A percentile compares a stretch with the other conserved stretches of the same genome.
phyloP scores from a whole-genome alignment of 1,284 basidiomycete species.

The Cerrena zonata region DNA sequence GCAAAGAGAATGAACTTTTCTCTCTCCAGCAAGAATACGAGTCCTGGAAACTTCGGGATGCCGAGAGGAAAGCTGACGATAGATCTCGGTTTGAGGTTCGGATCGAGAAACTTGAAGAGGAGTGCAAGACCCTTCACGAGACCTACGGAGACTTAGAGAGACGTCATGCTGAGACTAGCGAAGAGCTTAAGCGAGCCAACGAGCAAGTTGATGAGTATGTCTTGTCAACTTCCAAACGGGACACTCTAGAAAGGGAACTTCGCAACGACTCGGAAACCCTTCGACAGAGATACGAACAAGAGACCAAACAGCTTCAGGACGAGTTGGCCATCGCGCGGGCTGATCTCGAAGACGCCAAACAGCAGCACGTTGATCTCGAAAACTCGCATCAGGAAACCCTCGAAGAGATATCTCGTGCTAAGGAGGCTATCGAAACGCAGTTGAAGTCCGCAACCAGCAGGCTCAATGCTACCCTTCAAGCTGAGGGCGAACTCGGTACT shows the following conservation, averaged over 20 bases:
- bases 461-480: slow-evolving; percentile 14
- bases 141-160: slow-evolving; percentile 18
- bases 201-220: slow-evolving; percentile 18
- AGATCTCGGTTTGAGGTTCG: slow-evolving; percentile 15
- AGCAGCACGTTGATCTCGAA: slow-evolving; percentile 24
- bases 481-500: slow-evolving; percentile 18
- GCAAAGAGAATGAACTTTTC: slow-evolving; percentile 26
- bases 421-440: slow-evolving; percentile 20
- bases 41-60: slow-evolving; percentile 14
- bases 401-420: slow-evolving; percentile 16
- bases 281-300: slow-evolving; percentile 34
- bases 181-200: slow-evolving; percentile 19
- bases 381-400: slow-evolving; percentile 15
- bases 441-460: slow-evolving; percentile 20
- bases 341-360: slow-evolving; percentile 31
- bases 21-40: slow-evolving; percentile 22
- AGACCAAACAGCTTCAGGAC: slow-evolving; percentile 32
- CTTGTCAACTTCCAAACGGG: slow-evolving; percentile 13
- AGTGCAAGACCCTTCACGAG: slow-evolving; percentile 20
- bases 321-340: slow-evolving; percentile 30
- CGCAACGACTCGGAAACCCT: slow-evolving; percentile 29
- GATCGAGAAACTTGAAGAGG: slow-evolving; percentile 23
- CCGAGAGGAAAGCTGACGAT: slow-evolving; percentile 14
- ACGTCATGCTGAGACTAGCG: slow-evolving; percentile 17
- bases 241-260: slow-evolving; percentile 16